Conservation (phyloP, 2,329 filamentous ascomycete species). For the Dichotomopilus funicola region DNA sequence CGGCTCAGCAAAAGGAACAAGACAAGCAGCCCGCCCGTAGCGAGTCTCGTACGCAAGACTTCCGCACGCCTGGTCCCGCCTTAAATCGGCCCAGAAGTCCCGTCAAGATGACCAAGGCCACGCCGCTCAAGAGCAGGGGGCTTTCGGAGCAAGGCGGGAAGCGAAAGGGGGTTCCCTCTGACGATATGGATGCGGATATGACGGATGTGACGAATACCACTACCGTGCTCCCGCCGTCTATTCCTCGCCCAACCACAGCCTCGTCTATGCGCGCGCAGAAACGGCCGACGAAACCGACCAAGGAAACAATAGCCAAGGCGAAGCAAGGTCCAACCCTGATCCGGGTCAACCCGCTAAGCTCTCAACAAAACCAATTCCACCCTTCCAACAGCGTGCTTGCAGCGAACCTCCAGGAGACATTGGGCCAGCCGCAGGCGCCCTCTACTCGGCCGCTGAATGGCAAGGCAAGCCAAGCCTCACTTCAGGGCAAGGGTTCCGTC, state of each 20-base stretch:
- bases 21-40: conserved; percentile 25
- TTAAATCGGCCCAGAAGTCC: conserved; percentile 32
- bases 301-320: conserved; percentile 50
- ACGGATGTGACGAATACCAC: conserved; percentile 44
- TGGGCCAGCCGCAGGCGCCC: conserved; percentile 32
- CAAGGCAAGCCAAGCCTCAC: conserved; percentile 61
- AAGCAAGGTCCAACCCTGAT: conserved; percentile 68
- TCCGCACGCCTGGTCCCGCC: conserved; percentile 27
- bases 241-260: conserved; percentile 45
- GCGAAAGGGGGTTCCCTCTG: conserved; percentile 26
- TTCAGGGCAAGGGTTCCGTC: conserved; percentile 51
- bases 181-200: conserved; percentile 49
- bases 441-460: conserved; percentile 40
- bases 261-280: conserved; percentile 45
- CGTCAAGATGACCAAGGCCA: conserved; percentile 41
- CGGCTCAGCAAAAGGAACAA: conserved; percentile 45
- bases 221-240: conserved; percentile 54
- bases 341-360: conserved; percentile 58
- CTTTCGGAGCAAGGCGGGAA: conserved; percentile 29
- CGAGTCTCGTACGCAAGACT: conserved; percentile 16
- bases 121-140: conserved; percentile 44
- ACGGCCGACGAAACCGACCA: conserved; percentile 56
- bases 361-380: conserved; percentile 54
- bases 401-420: conserved; percentile 52
- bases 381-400: conserved; percentile 52